Evolutionary conservation across 805 yeast species (phyloP).

Genomic region (Candida nemodendra): DNA sequence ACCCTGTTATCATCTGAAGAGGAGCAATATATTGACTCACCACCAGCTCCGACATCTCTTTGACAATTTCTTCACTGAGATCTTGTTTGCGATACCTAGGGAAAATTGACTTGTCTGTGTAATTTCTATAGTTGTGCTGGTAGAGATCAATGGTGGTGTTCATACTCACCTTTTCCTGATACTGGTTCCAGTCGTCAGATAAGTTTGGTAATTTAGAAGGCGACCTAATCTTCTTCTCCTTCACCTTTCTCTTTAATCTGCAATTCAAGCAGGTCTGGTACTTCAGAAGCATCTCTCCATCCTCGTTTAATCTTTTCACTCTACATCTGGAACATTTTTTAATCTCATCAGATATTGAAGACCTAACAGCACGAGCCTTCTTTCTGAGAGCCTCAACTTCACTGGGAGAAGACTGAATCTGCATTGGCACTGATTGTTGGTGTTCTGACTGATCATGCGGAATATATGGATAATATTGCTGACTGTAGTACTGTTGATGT

Average conservation of each 20-base stretch:
- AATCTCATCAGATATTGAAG: slow-evolving; percentile 15
- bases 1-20: slow-evolving; percentile 40
- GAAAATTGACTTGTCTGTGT: slow-evolving; percentile 31
- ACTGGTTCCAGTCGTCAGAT: slow-evolving; percentile 34
- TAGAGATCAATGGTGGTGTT: slow-evolving; percentile 36
- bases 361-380: slow-evolving; percentile 9
- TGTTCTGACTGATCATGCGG: slow-evolving; percentile 13
- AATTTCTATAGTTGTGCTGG: slow-evolving; percentile 36
- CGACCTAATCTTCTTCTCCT: slow-evolving; percentile 28
- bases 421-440: slow-evolving; percentile 13
- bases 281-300: slow-evolving; percentile 32
- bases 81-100: slow-evolving; percentile 35
- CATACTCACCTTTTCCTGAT: slow-evolving; percentile 33
- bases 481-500: slow-evolving; percentile 18
- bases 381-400: slow-evolving; percentile 7
- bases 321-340: slow-evolving; percentile 46
- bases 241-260: slow-evolving; percentile 39
- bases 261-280: slow-evolving; percentile 44
- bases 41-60: slow-evolving; percentile 35
- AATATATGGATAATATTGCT: slow-evolving; percentile 20
- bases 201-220: slow-evolving; percentile 35
- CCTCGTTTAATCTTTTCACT: slow-evolving; percentile 37
- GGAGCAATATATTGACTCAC: slow-evolving; percentile 39
- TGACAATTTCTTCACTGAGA: slow-evolving; percentile 33
- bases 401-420: slow-evolving; percentile 3